Conservation (phyloP, 352 stramenopile species). For the Globisporangium polare region DNA sequence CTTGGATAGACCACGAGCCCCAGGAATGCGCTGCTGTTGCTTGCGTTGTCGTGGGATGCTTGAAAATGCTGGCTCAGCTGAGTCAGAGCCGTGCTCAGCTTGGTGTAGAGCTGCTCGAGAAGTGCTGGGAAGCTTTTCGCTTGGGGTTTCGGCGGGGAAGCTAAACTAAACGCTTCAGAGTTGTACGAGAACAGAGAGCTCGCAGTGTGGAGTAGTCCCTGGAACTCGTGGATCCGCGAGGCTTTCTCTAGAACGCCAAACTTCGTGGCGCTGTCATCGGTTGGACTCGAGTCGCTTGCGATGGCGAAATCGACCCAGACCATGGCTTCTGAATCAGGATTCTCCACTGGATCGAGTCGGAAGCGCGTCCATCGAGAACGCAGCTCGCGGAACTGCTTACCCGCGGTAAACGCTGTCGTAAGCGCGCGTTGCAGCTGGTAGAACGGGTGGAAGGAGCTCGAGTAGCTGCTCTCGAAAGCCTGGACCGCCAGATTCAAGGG, state of each 20-base stretch:
- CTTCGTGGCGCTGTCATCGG: background rate
- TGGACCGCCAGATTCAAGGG: background rate
- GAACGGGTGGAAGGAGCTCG: conserved; percentile 60
- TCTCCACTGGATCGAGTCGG: conserved; percentile 10
- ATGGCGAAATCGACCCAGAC: conserved; percentile 23
- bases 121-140: conserved; percentile 6
- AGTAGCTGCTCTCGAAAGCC: conserved; percentile 19
- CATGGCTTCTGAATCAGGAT: conserved; percentile 1
- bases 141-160: background rate
- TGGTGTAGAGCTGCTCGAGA: background rate
- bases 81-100: background rate
- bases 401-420: conserved; percentile 1
- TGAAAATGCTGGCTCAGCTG: conserved; percentile 3
- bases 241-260: conserved; percentile 26
- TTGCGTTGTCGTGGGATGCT: background rate
- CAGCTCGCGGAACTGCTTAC: conserved; percentile 24
- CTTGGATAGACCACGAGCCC: background rate
- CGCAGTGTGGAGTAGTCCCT: background rate
- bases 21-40: conserved; percentile 3
- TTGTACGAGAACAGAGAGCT: conserved; percentile 1
- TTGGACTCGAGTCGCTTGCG: background rate
- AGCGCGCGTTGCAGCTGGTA: conserved; percentile 35
- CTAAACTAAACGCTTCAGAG: background rate
- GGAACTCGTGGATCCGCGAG: conserved; percentile 23
- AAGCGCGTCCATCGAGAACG: conserved; percentile 20